Percentiles rank a stretch among this genome's conserved stretches.
phyloP scores from a whole-genome alignment of 2,329 filamentous ascomycete species.

The Ceratocystis cubensis region DNA sequence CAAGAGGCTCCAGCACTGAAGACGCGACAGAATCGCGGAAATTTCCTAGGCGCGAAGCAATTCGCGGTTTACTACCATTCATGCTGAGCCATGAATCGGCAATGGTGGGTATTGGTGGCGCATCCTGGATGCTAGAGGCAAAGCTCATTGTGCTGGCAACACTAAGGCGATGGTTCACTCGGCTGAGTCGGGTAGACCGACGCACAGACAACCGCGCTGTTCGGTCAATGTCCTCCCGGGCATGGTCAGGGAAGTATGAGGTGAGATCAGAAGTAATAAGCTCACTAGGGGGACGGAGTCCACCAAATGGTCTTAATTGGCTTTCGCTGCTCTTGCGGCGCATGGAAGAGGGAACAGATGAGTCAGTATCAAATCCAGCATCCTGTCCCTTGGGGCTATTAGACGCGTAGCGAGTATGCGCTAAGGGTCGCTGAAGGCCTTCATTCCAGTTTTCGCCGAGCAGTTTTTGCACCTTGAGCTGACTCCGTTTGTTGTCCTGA shows the following conservation, averaged over 20 bases:
- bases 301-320: slow-evolving; percentile 70
- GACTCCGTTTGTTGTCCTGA: slow-evolving; percentile 58
- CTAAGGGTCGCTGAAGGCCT: slow-evolving; percentile 66
- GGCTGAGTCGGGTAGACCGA: slow-evolving; percentile 79
- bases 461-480: slow-evolving; percentile 77
- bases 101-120: slow-evolving; percentile 88
- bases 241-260: slow-evolving; percentile 93
- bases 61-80: slow-evolving; percentile 23
- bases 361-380: slow-evolving; percentile 30
- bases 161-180: slow-evolving; percentile 82
- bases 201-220: slow-evolving; percentile 88
- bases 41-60: slow-evolving; percentile 42
- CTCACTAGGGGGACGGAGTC: slow-evolving; percentile 85
- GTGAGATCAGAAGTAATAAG: slow-evolving; percentile 92
- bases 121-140: slow-evolving; percentile 82
- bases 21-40: slow-evolving; percentile 84
- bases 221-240: slow-evolving; percentile 86
- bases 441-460: slow-evolving; percentile 79
- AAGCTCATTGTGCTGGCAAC: slow-evolving; percentile 89
- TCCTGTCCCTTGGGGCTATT: slow-evolving; percentile 38
- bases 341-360: slow-evolving; percentile 34
- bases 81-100: slow-evolving; percentile 76
- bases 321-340: slow-evolving; percentile 31
- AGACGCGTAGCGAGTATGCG: slow-evolving; percentile 56
- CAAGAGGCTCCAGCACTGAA: slow-evolving; percentile 75